Evolutionary conservation across 495 filamentous ascomycete genomes (phyloP).

Genomic region (Achaetomiella virescens): DNA sequence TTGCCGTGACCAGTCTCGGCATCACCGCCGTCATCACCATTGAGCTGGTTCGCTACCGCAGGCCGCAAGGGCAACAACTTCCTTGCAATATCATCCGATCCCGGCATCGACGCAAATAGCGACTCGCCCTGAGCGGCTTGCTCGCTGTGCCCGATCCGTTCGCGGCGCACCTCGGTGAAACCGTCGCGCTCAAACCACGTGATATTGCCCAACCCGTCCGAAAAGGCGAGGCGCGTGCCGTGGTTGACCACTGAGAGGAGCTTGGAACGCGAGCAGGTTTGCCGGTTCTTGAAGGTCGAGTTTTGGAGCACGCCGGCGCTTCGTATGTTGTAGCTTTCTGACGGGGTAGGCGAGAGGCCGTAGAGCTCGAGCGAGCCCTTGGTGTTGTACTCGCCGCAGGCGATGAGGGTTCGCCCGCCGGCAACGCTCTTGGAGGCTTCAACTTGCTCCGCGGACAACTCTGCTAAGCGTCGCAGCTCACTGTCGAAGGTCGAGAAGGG

Average conservation of each 20-base stretch:
- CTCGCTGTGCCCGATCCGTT: slow-evolving; percentile 58
- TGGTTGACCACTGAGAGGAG: slow-evolving; percentile 79
- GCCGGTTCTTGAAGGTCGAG: slow-evolving; percentile 62
- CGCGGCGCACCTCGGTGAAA: slow-evolving; percentile 67
- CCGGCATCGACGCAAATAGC: slow-evolving; percentile 45
- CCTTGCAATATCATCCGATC: slow-evolving; percentile 58
- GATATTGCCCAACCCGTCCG: slow-evolving; percentile 74
- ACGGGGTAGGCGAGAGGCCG: slow-evolving; percentile 41
- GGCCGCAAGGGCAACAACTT: slow-evolving; percentile 60
- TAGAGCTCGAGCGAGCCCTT: slow-evolving; percentile 90
- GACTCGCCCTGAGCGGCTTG: slow-evolving; percentile 26
- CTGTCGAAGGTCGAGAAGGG: slow-evolving; percentile 52
- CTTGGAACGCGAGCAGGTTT: slow-evolving; percentile 74
- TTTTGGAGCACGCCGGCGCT: slow-evolving; percentile 34
- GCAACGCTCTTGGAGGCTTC: slow-evolving; percentile 42
- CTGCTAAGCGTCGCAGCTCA: slow-evolving; percentile 48
- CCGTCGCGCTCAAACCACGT: slow-evolving; percentile 93
- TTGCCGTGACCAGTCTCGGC: background rate
- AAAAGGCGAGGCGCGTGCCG: slow-evolving; percentile 76
- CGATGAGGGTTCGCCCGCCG: slow-evolving; percentile 61
- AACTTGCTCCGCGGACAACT: slow-evolving; percentile 48
- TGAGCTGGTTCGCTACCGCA: background rate
- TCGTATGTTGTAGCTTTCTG: slow-evolving; percentile 13
- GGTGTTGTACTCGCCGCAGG: slow-evolving; percentile 91
- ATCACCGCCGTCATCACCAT: background rate